These are phyloP conservation scores for Rhodofomes roseus DNA, from an alignment of 1,284 basidiomycete species.

Conservation along the genomic window DNA sequence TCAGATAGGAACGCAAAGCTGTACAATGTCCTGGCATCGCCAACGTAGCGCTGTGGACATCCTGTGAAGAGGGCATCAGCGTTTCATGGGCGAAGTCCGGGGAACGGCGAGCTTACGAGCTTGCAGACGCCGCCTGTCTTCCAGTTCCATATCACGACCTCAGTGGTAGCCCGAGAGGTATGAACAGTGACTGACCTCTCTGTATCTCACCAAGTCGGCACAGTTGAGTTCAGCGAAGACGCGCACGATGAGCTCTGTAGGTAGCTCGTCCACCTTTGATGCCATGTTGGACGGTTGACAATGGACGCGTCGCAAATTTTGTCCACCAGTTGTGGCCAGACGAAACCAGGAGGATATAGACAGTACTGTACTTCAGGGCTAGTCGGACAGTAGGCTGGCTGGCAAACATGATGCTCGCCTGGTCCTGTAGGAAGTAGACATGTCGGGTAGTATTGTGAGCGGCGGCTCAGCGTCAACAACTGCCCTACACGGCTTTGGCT, in stretches of 20 bases:
- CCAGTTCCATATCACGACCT: conserved; percentile 64
- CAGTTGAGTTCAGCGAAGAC: conserved; percentile 28
- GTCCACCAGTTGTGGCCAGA: not conserved
- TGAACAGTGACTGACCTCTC: conserved; percentile 28
- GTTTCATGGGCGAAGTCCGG: not conserved
- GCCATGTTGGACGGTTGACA: too few species aligned
- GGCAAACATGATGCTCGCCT: too few species aligned
- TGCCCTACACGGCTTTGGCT: too few species aligned
- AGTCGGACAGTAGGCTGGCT: too few species aligned
- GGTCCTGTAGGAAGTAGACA: too few species aligned
- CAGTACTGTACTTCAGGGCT: too few species aligned
- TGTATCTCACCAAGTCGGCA: conserved; percentile 35
- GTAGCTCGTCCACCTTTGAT: conserved; percentile 11
- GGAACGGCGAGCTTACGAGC: conserved; percentile 35
- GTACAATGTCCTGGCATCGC: conserved; percentile 34
- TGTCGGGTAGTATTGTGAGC: too few species aligned
- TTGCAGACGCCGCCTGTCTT: conserved; percentile 41
- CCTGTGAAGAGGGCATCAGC: not conserved
- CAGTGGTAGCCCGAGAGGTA: conserved; percentile 16
- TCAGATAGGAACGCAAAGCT: conserved; percentile 47
- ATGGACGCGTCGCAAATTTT: not conserved
- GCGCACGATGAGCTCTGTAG: conserved; percentile 26
- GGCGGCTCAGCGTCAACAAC: too few species aligned
- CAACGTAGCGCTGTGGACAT: conserved; percentile 20
- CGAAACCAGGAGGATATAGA: not conserved